These are phyloP conservation scores for Aureobasidium sp. DNA, from an alignment of 2,329 filamentous ascomycete genomes.

Conservation along the genomic window DNA sequence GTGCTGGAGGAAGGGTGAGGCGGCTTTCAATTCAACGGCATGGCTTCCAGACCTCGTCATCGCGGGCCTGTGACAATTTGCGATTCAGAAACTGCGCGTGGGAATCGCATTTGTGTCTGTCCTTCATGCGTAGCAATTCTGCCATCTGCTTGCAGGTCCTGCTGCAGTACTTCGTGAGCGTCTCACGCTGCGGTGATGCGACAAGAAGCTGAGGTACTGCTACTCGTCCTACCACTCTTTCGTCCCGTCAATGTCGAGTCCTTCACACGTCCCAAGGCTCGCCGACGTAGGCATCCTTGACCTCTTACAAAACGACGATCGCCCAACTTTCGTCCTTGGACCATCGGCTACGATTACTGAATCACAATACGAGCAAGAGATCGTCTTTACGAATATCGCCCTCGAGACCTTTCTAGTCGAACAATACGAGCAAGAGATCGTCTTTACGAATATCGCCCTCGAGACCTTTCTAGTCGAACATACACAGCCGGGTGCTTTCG, in stretches of 20 bases:
- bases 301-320: slow-evolving; percentile 12
- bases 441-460: slow-evolving; percentile 7
- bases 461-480: neutral
- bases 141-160: neutral
- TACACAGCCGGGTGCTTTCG: neutral
- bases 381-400: slow-evolving; percentile 9
- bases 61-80: neutral
- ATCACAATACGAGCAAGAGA: neutral
- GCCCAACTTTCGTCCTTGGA: slow-evolving; percentile 14
- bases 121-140: neutral
- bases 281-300: slow-evolving; percentile 15
- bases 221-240: neutral
- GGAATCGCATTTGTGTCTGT: neutral
- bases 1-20: neutral
- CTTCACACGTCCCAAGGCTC: neutral
- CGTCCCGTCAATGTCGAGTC: neutral
- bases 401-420: neutral
- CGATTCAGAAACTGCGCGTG: neutral
- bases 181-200: neutral
- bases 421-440: neutral
- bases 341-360: neutral
- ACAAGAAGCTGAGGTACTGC: neutral
- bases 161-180: neutral
- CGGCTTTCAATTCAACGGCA: neutral
- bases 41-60: slow-evolving; percentile 5